Evolutionary conservation across 805 yeast genomes (phyloP).

Genomic region (Candida boidinii): DNA sequence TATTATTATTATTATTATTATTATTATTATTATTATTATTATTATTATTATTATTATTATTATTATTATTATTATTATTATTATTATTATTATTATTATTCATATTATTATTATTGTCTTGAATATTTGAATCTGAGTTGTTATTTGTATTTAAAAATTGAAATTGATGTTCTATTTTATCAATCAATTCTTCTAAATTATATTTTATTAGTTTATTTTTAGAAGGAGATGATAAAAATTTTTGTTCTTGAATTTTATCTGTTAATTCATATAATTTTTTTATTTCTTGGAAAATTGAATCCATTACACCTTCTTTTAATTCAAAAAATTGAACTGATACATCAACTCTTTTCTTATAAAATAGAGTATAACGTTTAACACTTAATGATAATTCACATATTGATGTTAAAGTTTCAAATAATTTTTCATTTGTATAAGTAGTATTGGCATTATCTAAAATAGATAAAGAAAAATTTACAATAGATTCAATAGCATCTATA

Average conservation of each 20-base stretch:
- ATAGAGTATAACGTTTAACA: constrained; percentile 19
- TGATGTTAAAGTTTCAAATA: constrained; percentile 24
- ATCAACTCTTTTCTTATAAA: constrained; percentile 27
- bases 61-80: no score
- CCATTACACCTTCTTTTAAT: constrained; percentile 30
- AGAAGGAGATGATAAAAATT: constrained; percentile 31
- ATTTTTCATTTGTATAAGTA: constrained; percentile 4
- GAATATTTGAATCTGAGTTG: constrained; percentile 10
- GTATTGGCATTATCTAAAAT: constrained; percentile 1
- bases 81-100: no score
- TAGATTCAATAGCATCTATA: constrained; percentile 25
- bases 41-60: no score
- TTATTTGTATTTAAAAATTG: constrained; percentile 17
- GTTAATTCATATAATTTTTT: constrained; percentile 26
- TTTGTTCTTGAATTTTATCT: constrained; percentile 28
- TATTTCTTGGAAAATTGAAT: constrained; percentile 31
- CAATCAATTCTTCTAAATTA: constrained; percentile 24
- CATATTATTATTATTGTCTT: no score
- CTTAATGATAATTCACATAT: constrained; percentile 21
- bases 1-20: no score
- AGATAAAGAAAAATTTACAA: no score
- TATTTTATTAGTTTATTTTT: constrained; percentile 24
- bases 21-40: no score
- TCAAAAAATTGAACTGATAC: constrained; percentile 36
- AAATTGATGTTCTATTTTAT: constrained; percentile 21